phyloP scores from a whole-genome alignment of 306 rosid species.

The Amphicarpaea edgeworthii region DNA sequence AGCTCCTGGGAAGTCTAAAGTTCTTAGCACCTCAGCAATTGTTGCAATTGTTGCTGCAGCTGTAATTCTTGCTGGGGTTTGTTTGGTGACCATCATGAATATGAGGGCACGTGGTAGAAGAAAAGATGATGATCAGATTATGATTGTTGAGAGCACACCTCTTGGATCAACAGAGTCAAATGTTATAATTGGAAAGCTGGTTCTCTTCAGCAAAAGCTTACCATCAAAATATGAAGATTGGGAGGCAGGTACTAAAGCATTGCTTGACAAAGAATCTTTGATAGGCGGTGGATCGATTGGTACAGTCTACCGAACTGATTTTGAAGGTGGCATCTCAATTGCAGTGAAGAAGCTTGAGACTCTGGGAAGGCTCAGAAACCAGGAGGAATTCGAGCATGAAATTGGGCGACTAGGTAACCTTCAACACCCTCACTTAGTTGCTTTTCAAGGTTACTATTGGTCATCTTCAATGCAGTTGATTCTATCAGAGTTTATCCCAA shows the following conservation, averaged over 20 bases:
- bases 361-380: slow-evolving; percentile 88
- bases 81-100: slow-evolving; percentile 83
- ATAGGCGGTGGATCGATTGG: slow-evolving; percentile 96
- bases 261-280: slow-evolving; percentile 89
- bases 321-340: slow-evolving; percentile 88
- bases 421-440: slow-evolving; percentile 77
- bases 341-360: slow-evolving; percentile 97
- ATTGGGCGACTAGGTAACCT: slow-evolving; percentile 84
- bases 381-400: slow-evolving; percentile 95
- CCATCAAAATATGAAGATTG: slow-evolving; percentile 99
- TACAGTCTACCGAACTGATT: slow-evolving; percentile 81
- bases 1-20: slow-evolving; percentile 57
- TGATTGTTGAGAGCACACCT: slow-evolving; percentile 88
- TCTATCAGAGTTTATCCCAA: slow-evolving; percentile 84
- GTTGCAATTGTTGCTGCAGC: slow-evolving; percentile 96
- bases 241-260: slow-evolving; percentile 96
- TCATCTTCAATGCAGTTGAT: slow-evolving; percentile 92
- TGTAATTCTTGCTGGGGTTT: slow-evolving; percentile 84
- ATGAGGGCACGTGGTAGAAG: slow-evolving; percentile 66
- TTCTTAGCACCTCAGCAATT: slow-evolving; percentile 78
- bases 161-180: slow-evolving; percentile 80
- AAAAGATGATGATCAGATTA: slow-evolving; percentile 60
- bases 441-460: slow-evolving; percentile 96
- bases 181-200: slow-evolving; percentile 89
- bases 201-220: slow-evolving; percentile 93